Evolutionary conservation across 192 early-diverging fungal species (phyloP).

Genomic region (Gigaspora rosea): DNA sequence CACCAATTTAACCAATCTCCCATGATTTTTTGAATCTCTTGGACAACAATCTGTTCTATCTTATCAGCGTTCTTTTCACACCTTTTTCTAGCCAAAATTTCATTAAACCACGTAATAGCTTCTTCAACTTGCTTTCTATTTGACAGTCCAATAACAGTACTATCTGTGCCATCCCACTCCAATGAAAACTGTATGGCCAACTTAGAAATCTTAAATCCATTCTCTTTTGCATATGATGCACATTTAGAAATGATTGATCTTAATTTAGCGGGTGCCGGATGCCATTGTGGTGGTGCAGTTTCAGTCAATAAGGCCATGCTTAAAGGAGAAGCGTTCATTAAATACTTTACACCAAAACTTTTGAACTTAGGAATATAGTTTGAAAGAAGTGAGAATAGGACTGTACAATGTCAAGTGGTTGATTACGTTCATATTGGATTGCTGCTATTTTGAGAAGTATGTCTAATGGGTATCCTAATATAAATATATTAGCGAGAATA

Average conservation of each 20-base stretch:
- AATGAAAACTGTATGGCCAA: slow-evolving; percentile 60
- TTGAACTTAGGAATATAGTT: slow-evolving; percentile 54
- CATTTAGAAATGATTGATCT: slow-evolving; percentile 52
- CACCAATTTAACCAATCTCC: slow-evolving; percentile 43
- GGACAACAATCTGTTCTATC: slow-evolving; percentile 35
- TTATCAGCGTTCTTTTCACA: slow-evolving; percentile 18
- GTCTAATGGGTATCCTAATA: slow-evolving; percentile 62
- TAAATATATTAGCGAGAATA: neutral
- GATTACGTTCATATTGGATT: slow-evolving; percentile 51
- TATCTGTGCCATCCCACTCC: slow-evolving; percentile 38
- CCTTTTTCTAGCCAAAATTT: slow-evolving; percentile 43
- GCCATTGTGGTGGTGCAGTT: slow-evolving; percentile 62
- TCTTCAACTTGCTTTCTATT: slow-evolving; percentile 51
- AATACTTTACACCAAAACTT: slow-evolving; percentile 53
- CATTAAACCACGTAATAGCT: slow-evolving; percentile 38
- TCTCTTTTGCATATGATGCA: slow-evolving; percentile 39
- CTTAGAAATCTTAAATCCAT: slow-evolving; percentile 49
- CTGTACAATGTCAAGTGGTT: slow-evolving; percentile 63
- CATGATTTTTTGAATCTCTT: slow-evolving; percentile 41
- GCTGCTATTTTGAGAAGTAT: slow-evolving; percentile 60
- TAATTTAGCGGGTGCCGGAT: slow-evolving; percentile 61
- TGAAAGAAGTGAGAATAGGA: slow-evolving; percentile 68
- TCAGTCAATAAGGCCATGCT: slow-evolving; percentile 69
- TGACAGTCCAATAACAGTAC: slow-evolving; percentile 53
- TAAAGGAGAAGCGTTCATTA: slow-evolving; percentile 71